Evolutionary conservation across 1,139 yeast species (phyloP), one percentile per base, ranked within the genome.

Genomic region (Diutina rugosa): DNA sequence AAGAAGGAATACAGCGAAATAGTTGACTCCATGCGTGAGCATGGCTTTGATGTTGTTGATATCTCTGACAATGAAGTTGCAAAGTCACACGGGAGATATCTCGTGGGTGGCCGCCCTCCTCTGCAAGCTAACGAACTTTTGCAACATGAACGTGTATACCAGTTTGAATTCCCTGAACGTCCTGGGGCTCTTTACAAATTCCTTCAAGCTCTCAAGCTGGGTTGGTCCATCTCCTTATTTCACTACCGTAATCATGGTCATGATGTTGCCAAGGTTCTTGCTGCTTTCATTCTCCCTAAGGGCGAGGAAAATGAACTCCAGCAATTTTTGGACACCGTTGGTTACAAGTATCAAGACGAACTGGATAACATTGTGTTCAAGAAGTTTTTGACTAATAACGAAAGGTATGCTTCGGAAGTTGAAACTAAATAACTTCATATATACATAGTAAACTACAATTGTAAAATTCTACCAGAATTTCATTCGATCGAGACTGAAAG

Each of bases 161-260:
- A 87, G 57, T 93, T 93, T 65, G 97, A 90, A 70, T 95, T 93
- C 76, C 99, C 99, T 12, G 99, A 93, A 68, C 84, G 95, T 64
- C 98, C 98, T 1, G 96, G 97, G 51, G 98, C 99, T 0, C 77
- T 93, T 64, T 81, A 86, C 56, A 85, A 81, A 59, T 93, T 93
- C 71, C 78, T 93, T 64, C 79, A 79, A 54, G 79, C 86, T 18
- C 72, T 93, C 65, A 82, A 85, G 65, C 77, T 80, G 46, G 83
- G 85, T 58, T 93, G 98, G 98, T 93, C 91, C 67, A 82, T 95
- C 59, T 87, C 97, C 3, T 74, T 93, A 63, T 93, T 93, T 82
- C 97, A 93, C 69, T 93, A 93, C 72, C 84, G 99, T 77, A 91
- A 93, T 72, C 95, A 90, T 64, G 99, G 99, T 41, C 87, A 93